phyloP scores from a whole-genome alignment of 345 rosid genomes.

The Camelina hispida region DNA sequence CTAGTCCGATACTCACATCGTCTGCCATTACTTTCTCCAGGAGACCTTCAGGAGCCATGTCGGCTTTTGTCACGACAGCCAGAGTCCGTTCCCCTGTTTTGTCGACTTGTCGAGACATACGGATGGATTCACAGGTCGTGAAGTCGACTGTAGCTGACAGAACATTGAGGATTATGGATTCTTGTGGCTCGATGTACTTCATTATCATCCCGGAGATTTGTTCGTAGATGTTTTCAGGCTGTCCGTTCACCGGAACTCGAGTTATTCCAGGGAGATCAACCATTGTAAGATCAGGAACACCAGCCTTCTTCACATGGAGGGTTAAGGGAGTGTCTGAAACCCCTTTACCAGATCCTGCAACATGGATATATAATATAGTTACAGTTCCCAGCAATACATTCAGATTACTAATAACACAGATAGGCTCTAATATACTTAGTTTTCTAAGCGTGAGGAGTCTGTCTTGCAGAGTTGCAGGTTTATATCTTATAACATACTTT shows the following conservation, averaged over 20 bases:
- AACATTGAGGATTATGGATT: slow-evolving; percentile 58
- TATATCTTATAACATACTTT: background rate
- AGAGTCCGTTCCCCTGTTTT: slow-evolving; percentile 54
- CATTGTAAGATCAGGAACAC: slow-evolving; percentile 67
- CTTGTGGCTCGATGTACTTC: slow-evolving; percentile 59
- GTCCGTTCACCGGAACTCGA: slow-evolving; percentile 57
- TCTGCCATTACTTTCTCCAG: slow-evolving; percentile 54
- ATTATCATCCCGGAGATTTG: slow-evolving; percentile 51
- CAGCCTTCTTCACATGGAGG: slow-evolving; percentile 52
- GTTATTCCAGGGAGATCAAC: slow-evolving; percentile 74
- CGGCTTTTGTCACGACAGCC: slow-evolving; percentile 56
- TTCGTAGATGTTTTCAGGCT: slow-evolving; percentile 59
- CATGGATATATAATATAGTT: background rate
- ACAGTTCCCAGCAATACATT: too few relatives aligned
- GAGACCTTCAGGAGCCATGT: slow-evolving; percentile 60
- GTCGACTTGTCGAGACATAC: slow-evolving; percentile 60
- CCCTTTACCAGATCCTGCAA: slow-evolving; percentile 54
- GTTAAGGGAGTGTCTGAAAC: slow-evolving; percentile 54
- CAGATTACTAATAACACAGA: too few relatives aligned
- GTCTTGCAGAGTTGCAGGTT: background rate
- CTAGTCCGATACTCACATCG: slow-evolving; percentile 60
- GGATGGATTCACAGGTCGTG: slow-evolving; percentile 58
- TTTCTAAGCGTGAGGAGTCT: too few relatives aligned
- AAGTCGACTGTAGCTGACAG: slow-evolving; percentile 56
- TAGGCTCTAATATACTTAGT: too few relatives aligned